phyloP scores from a whole-genome alignment of 179 eudicot species.

The Amaranthus tricolor region DNA sequence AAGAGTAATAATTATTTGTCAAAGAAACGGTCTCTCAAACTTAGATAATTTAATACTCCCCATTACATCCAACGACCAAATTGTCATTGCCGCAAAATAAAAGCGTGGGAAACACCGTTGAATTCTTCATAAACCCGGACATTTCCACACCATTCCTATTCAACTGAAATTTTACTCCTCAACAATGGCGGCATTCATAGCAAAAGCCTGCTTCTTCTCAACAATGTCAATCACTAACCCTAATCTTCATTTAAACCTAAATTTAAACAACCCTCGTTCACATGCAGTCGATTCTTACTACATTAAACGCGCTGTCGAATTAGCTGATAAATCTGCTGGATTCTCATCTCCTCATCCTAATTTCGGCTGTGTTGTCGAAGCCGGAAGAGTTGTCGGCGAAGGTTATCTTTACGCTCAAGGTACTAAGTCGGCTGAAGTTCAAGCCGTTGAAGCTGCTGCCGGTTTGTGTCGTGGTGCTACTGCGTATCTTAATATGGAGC shows the following conservation, averaged over 20 bases:
- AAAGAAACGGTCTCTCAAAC: too few species aligned
- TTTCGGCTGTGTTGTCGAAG: conserved; percentile 83
- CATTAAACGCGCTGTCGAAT: conserved; percentile 70
- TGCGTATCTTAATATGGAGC: conserved; percentile 94
- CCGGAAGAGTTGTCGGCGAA: conserved; percentile 64
- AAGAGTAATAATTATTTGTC: too few species aligned
- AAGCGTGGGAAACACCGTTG: conserved; percentile 10
- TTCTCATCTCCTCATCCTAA: conserved; percentile 92
- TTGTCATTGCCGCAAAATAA: not conserved
- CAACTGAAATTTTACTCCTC: not conserved
- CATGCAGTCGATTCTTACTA: conserved; percentile 59
- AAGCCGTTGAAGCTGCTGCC: conserved; percentile 79
- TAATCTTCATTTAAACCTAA: conserved; percentile 16
- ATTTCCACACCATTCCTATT: conserved; percentile 6
- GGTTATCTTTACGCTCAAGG: conserved; percentile 88
- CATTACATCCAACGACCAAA: not conserved
- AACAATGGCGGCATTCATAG: conserved; percentile 29
- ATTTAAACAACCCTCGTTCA: conserved; percentile 19
- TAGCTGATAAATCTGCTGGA: conserved; percentile 92
- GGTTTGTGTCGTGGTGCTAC: conserved; percentile 59
- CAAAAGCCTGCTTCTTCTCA: conserved; percentile 28
- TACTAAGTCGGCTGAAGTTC: conserved; percentile 81
- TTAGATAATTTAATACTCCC: too few species aligned
- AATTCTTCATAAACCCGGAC: not conserved
- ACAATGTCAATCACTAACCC: conserved; percentile 20